Base-by-base conservation (phyloP, 2,329 filamentous ascomycete genomes). In the Epichloe festucae region DNA sequence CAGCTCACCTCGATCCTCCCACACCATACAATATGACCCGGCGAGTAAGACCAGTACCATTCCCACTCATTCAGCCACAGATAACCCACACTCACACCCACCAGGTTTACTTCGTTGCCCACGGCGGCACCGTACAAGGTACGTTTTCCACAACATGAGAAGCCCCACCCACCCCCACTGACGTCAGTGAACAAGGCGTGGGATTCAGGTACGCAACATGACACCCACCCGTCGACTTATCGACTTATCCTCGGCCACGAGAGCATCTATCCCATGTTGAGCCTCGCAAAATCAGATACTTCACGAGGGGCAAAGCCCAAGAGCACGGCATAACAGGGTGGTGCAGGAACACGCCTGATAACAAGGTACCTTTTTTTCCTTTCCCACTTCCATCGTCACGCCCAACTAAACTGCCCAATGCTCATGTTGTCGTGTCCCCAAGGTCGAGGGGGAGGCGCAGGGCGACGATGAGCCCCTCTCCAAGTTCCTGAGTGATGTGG, bases 401-500 rank as follows among this genome's bases (percentile, higher is more conserved):
- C 42, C 6, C 21, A 27, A 10, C 17, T 23, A 5, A 12, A 21
- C 21, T 23, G 11, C 41, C 12, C 19, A 19, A 7, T 2, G 19
- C 12, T 21, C 19, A 6, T 15, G 12, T 11, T 7, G 5, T 27
- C 15, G 3, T 27, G 12, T 11, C 15, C 23, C 15, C 15, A 34
- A 95, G 88, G 90, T 97, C 46, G 81, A 88, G 62, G 91, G 91
- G 27, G 90, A 96, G 69, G 89, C 84, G 5, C 91, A 97, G 65
- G 90, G 89, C 34, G 73, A 78, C 2, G 74, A 82, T 1, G 75
- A 80, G 0, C 68, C 76, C 2, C 65, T 97, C 27, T 68, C 81
- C 49, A 77, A 81, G 51, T 85, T 96, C 57, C 70, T 95, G 38
- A 79, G 84, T 58, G 82, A 88, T 55, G 71, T 96, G 46, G 77